Conservation (phyloP, 108 stramenopile genomes). For the Conticribra weissflogii region DNA sequence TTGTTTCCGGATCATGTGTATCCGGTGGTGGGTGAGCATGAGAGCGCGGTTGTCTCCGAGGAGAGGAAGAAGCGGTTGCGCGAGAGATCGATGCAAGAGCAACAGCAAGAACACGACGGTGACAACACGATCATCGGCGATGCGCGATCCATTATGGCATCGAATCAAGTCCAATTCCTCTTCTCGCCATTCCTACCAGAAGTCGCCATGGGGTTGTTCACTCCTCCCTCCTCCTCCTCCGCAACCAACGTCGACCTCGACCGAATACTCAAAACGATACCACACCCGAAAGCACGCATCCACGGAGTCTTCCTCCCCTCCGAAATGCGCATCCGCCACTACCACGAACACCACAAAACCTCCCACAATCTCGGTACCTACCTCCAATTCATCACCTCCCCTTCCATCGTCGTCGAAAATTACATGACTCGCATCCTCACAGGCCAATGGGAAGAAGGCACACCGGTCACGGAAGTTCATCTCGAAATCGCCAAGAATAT, state of each 20-base stretch:
- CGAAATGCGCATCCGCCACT: not conserved
- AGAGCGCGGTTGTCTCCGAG: not conserved
- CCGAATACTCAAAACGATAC: too few species aligned
- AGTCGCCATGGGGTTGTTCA: conserved; percentile 11
- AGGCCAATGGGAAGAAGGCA: conserved; percentile 19
- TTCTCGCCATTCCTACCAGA: conserved; percentile 21
- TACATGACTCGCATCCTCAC: conserved; percentile 13
- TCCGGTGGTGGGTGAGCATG: conserved; percentile 6
- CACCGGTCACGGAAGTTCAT: conserved; percentile 15
- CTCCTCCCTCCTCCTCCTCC: not conserved
- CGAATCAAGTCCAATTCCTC: conserved; percentile 11
- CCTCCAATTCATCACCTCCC: conserved; percentile 18
- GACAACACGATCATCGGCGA: not conserved
- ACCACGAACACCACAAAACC: conserved; percentile 2
- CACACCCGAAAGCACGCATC: conserved; percentile 16
- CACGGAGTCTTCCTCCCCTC: conserved; percentile 17
- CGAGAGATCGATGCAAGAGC: not conserved
- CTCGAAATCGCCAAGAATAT: conserved; percentile 25
- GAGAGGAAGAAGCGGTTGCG: not conserved
- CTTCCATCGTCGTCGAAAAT: conserved; percentile 18
- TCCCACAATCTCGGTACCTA: not conserved
- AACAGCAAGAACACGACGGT: not conserved
- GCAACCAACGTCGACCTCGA: too few species aligned
- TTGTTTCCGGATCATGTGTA: conserved; percentile 3
- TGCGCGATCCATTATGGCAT: conserved; percentile 1